Evolutionary conservation across 1,139 yeast genomes (phyloP).

Genomic region (Blastobotrys illinoisensis): DNA sequence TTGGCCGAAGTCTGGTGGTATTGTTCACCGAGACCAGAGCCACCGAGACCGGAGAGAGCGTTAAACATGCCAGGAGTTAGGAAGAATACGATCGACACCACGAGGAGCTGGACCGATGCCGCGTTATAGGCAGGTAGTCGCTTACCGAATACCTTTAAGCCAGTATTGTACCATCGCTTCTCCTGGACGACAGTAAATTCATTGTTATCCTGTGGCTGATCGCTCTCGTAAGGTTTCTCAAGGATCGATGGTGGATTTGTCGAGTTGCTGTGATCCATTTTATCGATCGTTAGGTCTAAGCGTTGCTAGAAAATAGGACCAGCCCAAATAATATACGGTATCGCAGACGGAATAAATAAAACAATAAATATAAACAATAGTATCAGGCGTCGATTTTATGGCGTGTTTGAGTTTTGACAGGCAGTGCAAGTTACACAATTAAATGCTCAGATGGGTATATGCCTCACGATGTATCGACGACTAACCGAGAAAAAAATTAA

Average conservation of each 20-base stretch:
- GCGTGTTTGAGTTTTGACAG: neutral
- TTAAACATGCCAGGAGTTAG: slow-evolving; percentile 47
- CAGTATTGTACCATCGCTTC: slow-evolving; percentile 20
- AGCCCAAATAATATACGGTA: neutral
- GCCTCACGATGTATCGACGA: neutral
- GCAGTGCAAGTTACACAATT: neutral
- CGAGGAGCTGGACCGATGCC: slow-evolving; percentile 24
- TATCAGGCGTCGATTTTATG: neutral
- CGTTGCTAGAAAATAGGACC: neutral
- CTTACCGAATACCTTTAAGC: slow-evolving; percentile 14
- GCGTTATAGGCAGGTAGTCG: slow-evolving; percentile 20
- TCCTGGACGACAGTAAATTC: slow-evolving; percentile 4
- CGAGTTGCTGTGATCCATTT: neutral
- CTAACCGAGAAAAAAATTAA: neutral
- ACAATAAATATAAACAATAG: neutral
- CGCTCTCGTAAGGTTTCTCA: neutral
- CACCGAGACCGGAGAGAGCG: slow-evolving; percentile 52
- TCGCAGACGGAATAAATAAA: neutral
- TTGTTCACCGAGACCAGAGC: slow-evolving; percentile 35
- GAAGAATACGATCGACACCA: slow-evolving; percentile 30
- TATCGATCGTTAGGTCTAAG: neutral
- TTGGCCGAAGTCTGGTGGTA: slow-evolving; percentile 40
- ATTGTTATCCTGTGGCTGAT: neutral
- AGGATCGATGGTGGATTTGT: neutral
- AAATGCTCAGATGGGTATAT: neutral